These are phyloP conservation scores for Exophiala calicioides DNA, from an alignment of 2,329 filamentous ascomycete genomes.

Conservation along the genomic window DNA sequence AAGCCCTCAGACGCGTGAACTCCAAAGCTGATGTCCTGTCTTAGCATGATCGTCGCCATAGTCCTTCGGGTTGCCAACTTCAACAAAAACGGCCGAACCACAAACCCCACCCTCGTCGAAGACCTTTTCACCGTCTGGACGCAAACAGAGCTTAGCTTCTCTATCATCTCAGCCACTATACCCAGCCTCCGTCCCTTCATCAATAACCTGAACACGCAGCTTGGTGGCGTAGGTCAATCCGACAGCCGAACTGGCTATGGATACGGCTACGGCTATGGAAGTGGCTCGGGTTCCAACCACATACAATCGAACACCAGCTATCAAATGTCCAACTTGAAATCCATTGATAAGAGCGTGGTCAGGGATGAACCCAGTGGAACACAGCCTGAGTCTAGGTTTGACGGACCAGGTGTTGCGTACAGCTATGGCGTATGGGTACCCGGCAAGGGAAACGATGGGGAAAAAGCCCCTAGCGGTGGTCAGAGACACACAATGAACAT, in stretches of 20 bases:
- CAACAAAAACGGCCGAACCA: conserved; percentile 33
- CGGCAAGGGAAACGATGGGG: background rate
- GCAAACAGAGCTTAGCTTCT: conserved; percentile 40
- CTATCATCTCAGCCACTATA: conserved; percentile 40
- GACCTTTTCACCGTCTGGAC: conserved; percentile 40
- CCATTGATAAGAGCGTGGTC: conserved; percentile 10
- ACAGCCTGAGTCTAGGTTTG: background rate
- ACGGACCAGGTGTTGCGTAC: background rate
- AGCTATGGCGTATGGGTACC: conserved; percentile 2
- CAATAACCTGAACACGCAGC: conserved; percentile 26
- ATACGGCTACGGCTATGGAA: conserved; percentile 13
- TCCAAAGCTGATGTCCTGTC: conserved; percentile 3
- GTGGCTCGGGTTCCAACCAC: background rate
- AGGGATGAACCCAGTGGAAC: background rate
- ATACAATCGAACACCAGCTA: conserved; percentile 4
- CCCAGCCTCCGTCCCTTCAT: conserved; percentile 42
- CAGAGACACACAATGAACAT: background rate
- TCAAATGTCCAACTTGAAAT: conserved; percentile 18
- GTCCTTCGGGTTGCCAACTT: conserved; percentile 40
- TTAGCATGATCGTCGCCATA: conserved; percentile 41
- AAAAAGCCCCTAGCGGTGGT: background rate
- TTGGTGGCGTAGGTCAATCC: conserved; percentile 20
- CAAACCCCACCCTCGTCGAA: conserved; percentile 40
- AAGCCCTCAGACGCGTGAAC: conserved; percentile 14
- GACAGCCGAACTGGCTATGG: conserved; percentile 11